phyloP scores from a whole-genome alignment of 192 early-diverging fungal species.

The Coemansia sp. region DNA sequence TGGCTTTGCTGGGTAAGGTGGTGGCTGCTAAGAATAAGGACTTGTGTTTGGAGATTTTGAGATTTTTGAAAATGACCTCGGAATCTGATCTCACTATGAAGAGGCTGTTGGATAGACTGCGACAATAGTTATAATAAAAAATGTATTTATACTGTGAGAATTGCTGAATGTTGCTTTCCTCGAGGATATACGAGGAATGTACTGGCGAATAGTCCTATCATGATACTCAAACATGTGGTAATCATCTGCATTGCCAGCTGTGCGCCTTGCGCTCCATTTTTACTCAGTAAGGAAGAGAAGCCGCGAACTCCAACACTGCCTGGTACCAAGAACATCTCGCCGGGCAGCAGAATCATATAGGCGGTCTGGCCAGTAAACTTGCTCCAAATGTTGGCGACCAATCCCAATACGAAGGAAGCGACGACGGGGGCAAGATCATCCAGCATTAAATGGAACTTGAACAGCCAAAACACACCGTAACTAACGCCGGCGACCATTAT shows the following conservation, averaged over 20 bases:
- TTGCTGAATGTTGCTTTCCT: conserved; percentile 44
- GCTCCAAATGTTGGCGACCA: conserved; percentile 78
- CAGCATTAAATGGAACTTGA: conserved; percentile 60
- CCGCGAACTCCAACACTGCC: conserved; percentile 74
- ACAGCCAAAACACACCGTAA: conserved; percentile 66
- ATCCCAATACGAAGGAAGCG: conserved; percentile 75
- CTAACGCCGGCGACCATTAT: conserved; percentile 66
- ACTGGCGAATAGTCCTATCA: conserved; percentile 69
- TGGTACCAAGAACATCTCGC: conserved; percentile 83
- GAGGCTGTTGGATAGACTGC: conserved; percentile 4
- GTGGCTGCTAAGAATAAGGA: conserved; percentile 11
- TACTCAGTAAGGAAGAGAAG: conserved; percentile 63
- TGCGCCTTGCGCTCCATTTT: conserved; percentile 51
- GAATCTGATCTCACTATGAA: conserved; percentile 33
- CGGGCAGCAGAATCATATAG: conserved; percentile 77
- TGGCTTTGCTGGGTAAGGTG: conserved; percentile 28
- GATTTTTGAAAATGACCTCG: conserved; percentile 36
- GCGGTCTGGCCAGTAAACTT: conserved; percentile 70
- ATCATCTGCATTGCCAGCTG: conserved; percentile 61
- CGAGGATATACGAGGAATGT: conserved; percentile 63
- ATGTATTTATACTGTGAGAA: conserved; percentile 42
- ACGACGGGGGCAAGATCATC: conserved; percentile 65
- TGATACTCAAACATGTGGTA: conserved; percentile 67
- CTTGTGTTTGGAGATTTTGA: conserved; percentile 43
- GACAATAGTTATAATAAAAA: background rate